Percentiles rank a stretch among this genome's conserved stretches.
phyloP scores from a whole-genome alignment of 1,284 basidiomycete species.

The Rhodotorula sp. region DNA sequence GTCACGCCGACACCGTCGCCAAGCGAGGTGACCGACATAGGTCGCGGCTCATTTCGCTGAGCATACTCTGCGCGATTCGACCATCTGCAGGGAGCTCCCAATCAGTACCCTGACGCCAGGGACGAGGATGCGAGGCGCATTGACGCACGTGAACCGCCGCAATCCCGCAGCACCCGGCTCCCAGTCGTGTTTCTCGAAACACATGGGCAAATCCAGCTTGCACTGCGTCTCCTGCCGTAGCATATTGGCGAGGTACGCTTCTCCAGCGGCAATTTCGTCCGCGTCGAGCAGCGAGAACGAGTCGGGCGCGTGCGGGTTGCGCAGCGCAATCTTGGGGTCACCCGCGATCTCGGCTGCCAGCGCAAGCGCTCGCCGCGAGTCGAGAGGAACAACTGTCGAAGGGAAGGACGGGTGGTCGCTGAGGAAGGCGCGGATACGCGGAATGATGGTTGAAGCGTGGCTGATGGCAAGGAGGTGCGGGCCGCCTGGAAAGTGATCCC shows the following conservation, averaged over 20 bases:
- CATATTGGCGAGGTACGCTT: background rate
- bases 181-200: constrained; percentile 32
- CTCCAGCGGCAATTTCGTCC: background rate
- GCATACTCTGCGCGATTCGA: constrained; percentile 20
- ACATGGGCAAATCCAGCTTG: constrained; percentile 20
- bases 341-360: background rate
- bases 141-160: constrained; percentile 15
- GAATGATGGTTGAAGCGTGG: constrained; percentile 16
- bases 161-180: background rate
- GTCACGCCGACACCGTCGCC: constrained; percentile 14
- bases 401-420: background rate
- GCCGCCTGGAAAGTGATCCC: constrained; percentile 5
- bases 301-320: constrained; percentile 10
- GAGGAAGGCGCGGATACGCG: constrained; percentile 17
- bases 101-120: background rate
- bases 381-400: background rate
- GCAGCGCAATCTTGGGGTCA: background rate
- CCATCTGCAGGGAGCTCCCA: constrained; percentile 2
- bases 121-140: background rate
- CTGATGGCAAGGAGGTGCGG: constrained; percentile 28
- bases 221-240: constrained; percentile 1
- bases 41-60: constrained; percentile 4
- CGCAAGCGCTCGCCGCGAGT: background rate
- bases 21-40: constrained; percentile 7
- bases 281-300: constrained; percentile 13